Evolutionary conservation across 371 early-diverging fungal species (phyloP), one percentile per base, ranked within the genome.

Genomic region (Mucor piriformis): DNA sequence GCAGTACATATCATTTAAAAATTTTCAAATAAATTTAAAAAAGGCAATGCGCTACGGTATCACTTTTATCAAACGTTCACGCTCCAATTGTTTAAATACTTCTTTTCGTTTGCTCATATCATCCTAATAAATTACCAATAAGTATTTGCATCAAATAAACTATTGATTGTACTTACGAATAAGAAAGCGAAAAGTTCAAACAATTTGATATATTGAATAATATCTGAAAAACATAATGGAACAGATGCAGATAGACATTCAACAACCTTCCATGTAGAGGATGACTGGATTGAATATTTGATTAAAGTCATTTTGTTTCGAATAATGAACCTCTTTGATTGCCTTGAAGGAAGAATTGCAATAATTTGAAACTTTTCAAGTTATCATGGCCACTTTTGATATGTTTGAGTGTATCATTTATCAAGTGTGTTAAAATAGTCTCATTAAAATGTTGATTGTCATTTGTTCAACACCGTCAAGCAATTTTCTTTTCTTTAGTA

Each of bases 261-360:
- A 51, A 64, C 33, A n/a, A 59, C 60, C 40, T 55, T 23, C 65
- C 59, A 64, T 11, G 13, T 11, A 5, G 50, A 29, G 3, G 47
- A 44, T 18, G 52, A 64, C 7, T 59, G 32, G 21, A 51, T 59
- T 27, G 15, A 3, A 20, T 60, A 65, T 25, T 21, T 15, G 15
- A 65, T 20, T 6, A 65, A 24, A 23, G 66, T 65, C 24, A 59
- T 48, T 33, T 65, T 65, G 42, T 55, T 57, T 56, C 24, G 21
- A 32, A 59, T 65, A 3, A 56, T 35, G 35, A 1, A 52, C 40
- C 12, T 47, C 52, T 48, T 63, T 63, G 6, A 57, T 35, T 0
- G 57, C 57, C 3, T 38, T 20, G 20, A 63, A 53, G 0, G 63
- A 63, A 7, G 62, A 27, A 16, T 62, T 35, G 15, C 27, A 13